Percentiles rank a stretch among this genome's conserved stretches.
Evolutionary conservation across 2,329 filamentous ascomycete genomes (phyloP).

Genomic region (Coleophoma eucalyptorum): DNA sequence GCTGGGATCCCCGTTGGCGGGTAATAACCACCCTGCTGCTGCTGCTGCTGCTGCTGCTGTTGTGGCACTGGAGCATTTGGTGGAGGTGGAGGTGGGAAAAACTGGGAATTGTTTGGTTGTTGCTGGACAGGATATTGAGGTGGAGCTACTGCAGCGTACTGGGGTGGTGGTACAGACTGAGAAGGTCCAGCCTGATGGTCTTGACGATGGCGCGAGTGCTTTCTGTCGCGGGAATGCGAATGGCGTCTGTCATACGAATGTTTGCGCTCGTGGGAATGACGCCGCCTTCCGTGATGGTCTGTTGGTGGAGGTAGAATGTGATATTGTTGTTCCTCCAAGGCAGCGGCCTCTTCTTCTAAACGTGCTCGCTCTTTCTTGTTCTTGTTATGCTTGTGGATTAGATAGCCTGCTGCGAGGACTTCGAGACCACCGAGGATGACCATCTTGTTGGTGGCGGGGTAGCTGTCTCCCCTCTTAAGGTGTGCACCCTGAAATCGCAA

Average conservation of each 20-base stretch:
- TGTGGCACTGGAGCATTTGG: neutral
- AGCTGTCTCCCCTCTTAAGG: no score
- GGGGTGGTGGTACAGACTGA: slow-evolving; percentile 6
- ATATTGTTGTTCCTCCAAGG: slow-evolving; percentile 19
- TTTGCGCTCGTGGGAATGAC: neutral
- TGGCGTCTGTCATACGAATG: neutral
- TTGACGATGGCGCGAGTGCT: slow-evolving; percentile 7
- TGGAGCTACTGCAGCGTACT: slow-evolving; percentile 1
- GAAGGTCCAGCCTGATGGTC: slow-evolving; percentile 8
- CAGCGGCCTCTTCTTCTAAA: slow-evolving; percentile 19
- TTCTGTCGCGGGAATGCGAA: slow-evolving; percentile 3
- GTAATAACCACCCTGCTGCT: slow-evolving; percentile 8
- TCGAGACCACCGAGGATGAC: slow-evolving; percentile 40
- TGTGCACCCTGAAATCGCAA: no score
- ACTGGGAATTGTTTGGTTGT: neutral
- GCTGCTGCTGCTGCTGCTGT: neutral
- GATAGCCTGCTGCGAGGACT: slow-evolving; percentile 24
- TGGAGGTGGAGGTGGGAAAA: neutral
- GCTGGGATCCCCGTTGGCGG: slow-evolving; percentile 20
- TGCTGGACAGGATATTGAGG: neutral
- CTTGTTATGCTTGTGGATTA: slow-evolving; percentile 24
- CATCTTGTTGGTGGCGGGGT: slow-evolving; percentile 34
- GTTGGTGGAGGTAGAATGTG: slow-evolving; percentile 11
- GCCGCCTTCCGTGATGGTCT: neutral
- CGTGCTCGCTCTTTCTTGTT: slow-evolving; percentile 21